Evolutionary conservation across 192 early-diverging fungal species (phyloP).

Genomic region (Backusella westeae): DNA sequence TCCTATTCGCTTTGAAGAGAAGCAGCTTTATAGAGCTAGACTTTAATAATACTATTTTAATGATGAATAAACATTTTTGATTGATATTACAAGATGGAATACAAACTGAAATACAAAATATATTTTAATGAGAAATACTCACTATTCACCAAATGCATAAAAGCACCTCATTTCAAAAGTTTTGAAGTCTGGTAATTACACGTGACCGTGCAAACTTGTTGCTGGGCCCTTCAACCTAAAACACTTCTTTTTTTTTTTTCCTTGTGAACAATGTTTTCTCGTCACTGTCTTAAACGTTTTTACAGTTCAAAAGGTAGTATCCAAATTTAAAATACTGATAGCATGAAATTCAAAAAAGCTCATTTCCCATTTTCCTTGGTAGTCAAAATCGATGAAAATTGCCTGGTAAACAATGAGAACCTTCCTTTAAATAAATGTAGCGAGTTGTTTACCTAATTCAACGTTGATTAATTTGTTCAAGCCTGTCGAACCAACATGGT

Average conservation of each 20-base stretch:
- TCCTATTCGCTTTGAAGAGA: conserved; percentile 40
- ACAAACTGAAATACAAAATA: too few relatives aligned
- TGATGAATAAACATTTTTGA: background rate
- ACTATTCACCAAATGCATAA: background rate
- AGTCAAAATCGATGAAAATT: background rate
- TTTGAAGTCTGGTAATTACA: background rate
- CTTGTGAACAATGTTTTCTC: background rate
- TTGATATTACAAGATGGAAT: background rate
- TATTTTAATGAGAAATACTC: too few relatives aligned
- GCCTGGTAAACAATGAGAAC: background rate
- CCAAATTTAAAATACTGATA: too few relatives aligned
- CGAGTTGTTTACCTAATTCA: background rate
- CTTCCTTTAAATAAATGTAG: background rate
- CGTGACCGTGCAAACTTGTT: background rate
- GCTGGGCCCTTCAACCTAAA: background rate
- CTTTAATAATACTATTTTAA: conserved; percentile 3
- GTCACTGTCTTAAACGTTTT: background rate
- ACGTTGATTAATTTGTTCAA: background rate
- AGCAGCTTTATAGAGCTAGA: conserved; percentile 23
- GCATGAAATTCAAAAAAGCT: too few relatives aligned
- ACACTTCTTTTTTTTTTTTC: background rate
- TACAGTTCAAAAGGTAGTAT: background rate
- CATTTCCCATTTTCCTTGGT: background rate
- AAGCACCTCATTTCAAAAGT: background rate
- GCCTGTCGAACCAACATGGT: conserved; percentile 33